Base-by-base conservation (phyloP, 257 asterid genomes). In the Scutellaria galericulata region DNA sequence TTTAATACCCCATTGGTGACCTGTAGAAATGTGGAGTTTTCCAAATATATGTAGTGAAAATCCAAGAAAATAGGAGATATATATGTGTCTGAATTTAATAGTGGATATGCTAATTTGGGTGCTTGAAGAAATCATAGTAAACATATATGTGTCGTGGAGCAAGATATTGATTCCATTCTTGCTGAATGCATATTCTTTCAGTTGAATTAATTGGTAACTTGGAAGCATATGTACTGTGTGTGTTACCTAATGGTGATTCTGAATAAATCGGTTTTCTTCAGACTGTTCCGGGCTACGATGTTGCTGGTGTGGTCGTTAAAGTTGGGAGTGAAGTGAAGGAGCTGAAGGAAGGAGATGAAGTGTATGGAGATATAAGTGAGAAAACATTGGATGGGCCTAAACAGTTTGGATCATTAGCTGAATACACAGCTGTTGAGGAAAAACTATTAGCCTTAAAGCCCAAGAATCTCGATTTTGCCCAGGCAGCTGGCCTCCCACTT, bases 281-380 rank as follows among this genome's bases (percentile, higher is more conserved):
- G 98, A 89, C 95, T 4, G 89, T 94, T 71, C 97, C 97, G 50
- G 98, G 98, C 1, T 94, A 94, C 51, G 97, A 94, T 82, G 96
- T 94, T 58, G 93, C 98, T 7, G 98, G 98, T 2, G 85, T 89
- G 44, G 96, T 91, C 46, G 95, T 91, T 31, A 88, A 87, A 80
- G 95, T 89, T 6, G 98, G 98, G 72, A 85, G 96, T 73, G 68
- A 86, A 77, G 98, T 94, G 73, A 88, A 89, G 77, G 87, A 73
- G 5, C 67, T 93, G 24, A 93, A 91, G 78, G 96, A 69, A 83
- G 98, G 97, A 20, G 98, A 94, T 37, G 96, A 89, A 80, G 96
- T 94, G 7, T 94, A 94, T 37, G 98, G 96, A 52, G 80, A 91
- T 68, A 84, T 91, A 50, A 70, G 77, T 63, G 98, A 94, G 91